Conservation (phyloP, 345 rosid species). For the Gossypium rotundifolium region DNA sequence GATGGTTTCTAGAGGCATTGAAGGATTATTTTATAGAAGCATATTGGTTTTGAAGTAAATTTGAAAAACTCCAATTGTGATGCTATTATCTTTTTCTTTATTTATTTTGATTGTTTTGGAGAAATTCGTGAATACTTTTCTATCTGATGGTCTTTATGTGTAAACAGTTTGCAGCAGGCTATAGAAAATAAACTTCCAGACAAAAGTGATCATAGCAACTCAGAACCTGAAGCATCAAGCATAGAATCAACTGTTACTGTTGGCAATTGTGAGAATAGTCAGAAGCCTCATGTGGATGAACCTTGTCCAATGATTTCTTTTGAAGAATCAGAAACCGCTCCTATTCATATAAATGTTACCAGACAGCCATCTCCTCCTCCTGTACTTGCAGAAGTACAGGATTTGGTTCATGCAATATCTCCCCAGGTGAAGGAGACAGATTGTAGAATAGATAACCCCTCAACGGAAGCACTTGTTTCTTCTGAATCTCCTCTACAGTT, state of each 20-base stretch:
- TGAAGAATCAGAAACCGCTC: constrained; percentile 52
- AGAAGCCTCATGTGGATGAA: constrained; percentile 42
- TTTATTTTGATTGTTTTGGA: constrained; percentile 2
- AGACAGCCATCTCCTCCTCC: constrained; percentile 98
- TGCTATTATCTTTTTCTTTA: neutral
- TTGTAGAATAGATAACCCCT: constrained; percentile 42
- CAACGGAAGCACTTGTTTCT: constrained; percentile 41
- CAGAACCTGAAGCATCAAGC: constrained; percentile 41
- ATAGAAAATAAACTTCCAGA: constrained; percentile 33
- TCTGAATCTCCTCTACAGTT: constrained; percentile 76
- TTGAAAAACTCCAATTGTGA: neutral
- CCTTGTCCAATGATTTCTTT: constrained; percentile 81
- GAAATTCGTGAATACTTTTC: constrained; percentile 6
- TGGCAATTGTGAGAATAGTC: constrained; percentile 31
- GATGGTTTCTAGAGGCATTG: constrained; percentile 8
- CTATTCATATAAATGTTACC: constrained; percentile 34
- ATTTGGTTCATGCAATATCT: constrained; percentile 48
- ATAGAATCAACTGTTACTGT: constrained; percentile 25
- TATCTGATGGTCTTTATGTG: constrained; percentile 21
- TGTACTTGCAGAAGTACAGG: constrained; percentile 88
- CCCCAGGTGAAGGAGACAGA: constrained; percentile 44
- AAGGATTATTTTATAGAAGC: neutral
- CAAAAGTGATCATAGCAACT: constrained; percentile 27
- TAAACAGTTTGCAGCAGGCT: constrained; percentile 41
- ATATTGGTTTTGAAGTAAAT: neutral